Evolutionary conservation across 2,329 filamentous ascomycete species (phyloP), one percentile per base, ranked within the genome.

Genomic region (Stylonectria norvegica): DNA sequence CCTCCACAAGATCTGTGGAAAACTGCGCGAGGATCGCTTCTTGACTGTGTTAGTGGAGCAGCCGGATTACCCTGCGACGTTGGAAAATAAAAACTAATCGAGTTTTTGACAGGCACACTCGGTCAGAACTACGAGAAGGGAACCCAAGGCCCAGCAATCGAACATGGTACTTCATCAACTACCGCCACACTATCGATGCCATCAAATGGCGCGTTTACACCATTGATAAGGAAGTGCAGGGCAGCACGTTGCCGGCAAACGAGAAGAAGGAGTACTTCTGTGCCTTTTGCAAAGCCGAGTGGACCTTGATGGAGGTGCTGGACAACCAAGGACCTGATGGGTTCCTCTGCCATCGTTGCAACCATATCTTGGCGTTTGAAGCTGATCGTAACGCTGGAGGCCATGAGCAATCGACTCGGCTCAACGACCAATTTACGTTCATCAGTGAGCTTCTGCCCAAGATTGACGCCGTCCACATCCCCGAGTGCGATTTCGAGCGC

Each of bases 131-230:
- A 40, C 83, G 84, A 51, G 86, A 90, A 59, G 88, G 87, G 36
- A 86, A 89, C 44, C 84, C 86, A 42, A 83, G 89, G 37, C 85
- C 88, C 5, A 83, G 86, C 52, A 89, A 85, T 60, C 81, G 88
- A 56, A 95, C 91, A 48, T 98, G 95, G 75, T 98, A 95, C 70
- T 98, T 88, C 67, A 91, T 98, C 62, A 90, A 96, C 62, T 94
- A 94, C 59, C 88, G 93, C 44, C 86, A 88, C 42, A 89, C 91
- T 23, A 89, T 98, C 58, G 93, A 98, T 67, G 89, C 88, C 34
- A 94, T 95, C 68, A 98, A 98, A 65, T 98, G 86, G 78, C 85
- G 88, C 48, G 82, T 95, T 36, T 90, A 91, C 60, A 85, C 84
- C 41, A 81, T 97, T 53, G 89, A 90, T 52, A 90, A 91, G 62